A percentile compares a stretch with the other conserved stretches of the same genome.
Conservation (phyloP, 208 protist genomes). For the Trypanosoma brucei region DNA sequence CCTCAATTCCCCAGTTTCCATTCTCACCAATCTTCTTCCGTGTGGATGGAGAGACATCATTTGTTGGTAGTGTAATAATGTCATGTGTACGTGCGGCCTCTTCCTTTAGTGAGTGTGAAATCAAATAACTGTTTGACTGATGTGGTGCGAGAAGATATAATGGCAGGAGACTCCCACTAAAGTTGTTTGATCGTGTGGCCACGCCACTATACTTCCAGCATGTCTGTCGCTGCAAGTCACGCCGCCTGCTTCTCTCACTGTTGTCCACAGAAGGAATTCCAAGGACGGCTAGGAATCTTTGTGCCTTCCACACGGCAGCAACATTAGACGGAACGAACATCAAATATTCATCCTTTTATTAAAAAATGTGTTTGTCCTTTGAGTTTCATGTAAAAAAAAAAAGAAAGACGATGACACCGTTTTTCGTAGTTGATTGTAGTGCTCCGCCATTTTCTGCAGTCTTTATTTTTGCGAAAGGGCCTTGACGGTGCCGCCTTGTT, state of each 20-base stretch:
- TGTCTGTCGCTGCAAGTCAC: constrained; percentile 27
- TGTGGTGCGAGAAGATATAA: constrained; percentile 13
- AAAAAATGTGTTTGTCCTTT: not conserved
- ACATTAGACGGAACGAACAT: not conserved
- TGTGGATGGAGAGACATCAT: constrained; percentile 23
- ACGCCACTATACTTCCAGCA: constrained; percentile 39
- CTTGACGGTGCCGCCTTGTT: too few relatives aligned
- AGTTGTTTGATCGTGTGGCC: constrained; percentile 24
- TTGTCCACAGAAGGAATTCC: constrained; percentile 40
- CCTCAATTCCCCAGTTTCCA: constrained; percentile 21
- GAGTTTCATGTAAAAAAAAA: too few relatives aligned
- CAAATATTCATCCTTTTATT: not conserved
- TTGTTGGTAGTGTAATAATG: constrained; percentile 26
- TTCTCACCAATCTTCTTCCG: constrained; percentile 15
- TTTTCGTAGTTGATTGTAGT: too few relatives aligned
- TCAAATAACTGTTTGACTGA: constrained; percentile 8
- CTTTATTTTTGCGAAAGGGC: too few relatives aligned
- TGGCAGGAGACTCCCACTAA: constrained; percentile 18
- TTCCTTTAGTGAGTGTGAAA: constrained; percentile 23
- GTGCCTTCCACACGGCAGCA: not conserved
- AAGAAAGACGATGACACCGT: too few relatives aligned
- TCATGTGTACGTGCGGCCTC: constrained; percentile 29
- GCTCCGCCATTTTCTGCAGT: too few relatives aligned
- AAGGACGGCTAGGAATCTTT: constrained; percentile 24
- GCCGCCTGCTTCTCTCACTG: constrained; percentile 10